Base-by-base conservation (phyloP, 1,284 basidiomycete genomes). In the Marasmius oreades region DNA sequence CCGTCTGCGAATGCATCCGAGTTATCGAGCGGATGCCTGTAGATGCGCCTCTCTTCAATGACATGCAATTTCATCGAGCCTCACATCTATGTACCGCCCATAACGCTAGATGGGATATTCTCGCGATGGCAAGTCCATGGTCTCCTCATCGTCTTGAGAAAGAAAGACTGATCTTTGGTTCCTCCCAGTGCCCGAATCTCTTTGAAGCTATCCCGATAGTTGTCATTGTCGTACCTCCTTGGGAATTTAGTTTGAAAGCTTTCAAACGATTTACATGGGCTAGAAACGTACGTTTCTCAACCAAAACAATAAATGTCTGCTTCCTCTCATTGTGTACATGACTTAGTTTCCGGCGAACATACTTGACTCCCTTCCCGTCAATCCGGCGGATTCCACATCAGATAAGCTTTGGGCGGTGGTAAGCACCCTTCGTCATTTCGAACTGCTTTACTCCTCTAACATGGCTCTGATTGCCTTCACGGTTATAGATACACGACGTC, bases 361-460 rank as follows among this genome's bases (percentile, higher is more conserved):
- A 5, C 58, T 60, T 10, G 61, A 62, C 48, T 47, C 46, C 28
- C 52, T 68, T 3, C 59, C 64, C 42, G 55, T 16, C 12, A 59
- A 61, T 31, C 47, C 47, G 12, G 31, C 47, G 3, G 44, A 55
- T n/a, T 53, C 47, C 12, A 56, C 59, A 22, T 50, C 61, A 11
- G 56, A 67, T 34, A 62, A 61, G 16, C 53, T 68, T 3, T 68
- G 65, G 66, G 66, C 66, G 34, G 60, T 67, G 20, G 66, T 67
- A 39, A 55, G 65, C 56, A 37, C 50, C 14, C n/a, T 42, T 44
- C 22, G 16, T 26, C 5, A 16, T 11, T 20, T 28, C 7, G 12
- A 33, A n/a, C n/a, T 46, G 45, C 20, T 16, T 48, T 14, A 18
- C 28, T 34, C 23, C 31, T 22, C 14, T 16, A 44, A 36, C 10